Evolutionary conservation across 306 rosid species (phyloP), one percentile per base, ranked within the genome.

Genomic region (Prunus fruticosa): DNA sequence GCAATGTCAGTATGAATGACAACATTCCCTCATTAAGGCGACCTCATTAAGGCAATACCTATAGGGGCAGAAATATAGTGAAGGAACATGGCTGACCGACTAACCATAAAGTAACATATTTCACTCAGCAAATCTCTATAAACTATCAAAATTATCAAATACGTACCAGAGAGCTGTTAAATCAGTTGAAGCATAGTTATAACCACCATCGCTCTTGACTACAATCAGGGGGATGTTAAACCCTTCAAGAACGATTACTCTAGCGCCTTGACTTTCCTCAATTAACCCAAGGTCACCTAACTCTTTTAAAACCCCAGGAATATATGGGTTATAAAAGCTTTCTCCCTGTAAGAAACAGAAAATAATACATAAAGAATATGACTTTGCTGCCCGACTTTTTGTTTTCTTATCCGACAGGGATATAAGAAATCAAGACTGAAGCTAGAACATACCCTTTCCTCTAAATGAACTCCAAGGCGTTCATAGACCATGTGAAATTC

Each of bases 161-260:
- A 73, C 91, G 62, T 69, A 91, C 99, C 99, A 92, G 63, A 96
- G 81, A 52, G 98, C 93, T 69, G 98, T 64, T 68, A 96, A 84
- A 91, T 96, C 99, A 63, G 98, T 96, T 76, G 98, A 86, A 78
- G 90, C 97, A 71, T 96, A 96, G 77, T 96, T 96, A 90, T 80
- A 92, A 79, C 98, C 97, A 64, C 97, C 99, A 82, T 92, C 97
- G 54, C 99, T 92, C 91, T 96, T 96, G 82, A 92, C 97, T 78
- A 91, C 99, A 79, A 92, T 92, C 47, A 92, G 88, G 30, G 99
- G 99, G 79, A 91, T 91, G 50, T 85, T 91, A 70, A 80, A 71
- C 78, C 88, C 97, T 76, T 92, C 90, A 41, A 96, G 34, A 73
- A 71, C 84, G 76, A 96, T 91, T 76, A 96, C 97, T 61, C 90